These are phyloP conservation scores for Fonsecaea pugnacius DNA, from an alignment of 2,329 filamentous ascomycete genomes.

Conservation along the genomic window DNA sequence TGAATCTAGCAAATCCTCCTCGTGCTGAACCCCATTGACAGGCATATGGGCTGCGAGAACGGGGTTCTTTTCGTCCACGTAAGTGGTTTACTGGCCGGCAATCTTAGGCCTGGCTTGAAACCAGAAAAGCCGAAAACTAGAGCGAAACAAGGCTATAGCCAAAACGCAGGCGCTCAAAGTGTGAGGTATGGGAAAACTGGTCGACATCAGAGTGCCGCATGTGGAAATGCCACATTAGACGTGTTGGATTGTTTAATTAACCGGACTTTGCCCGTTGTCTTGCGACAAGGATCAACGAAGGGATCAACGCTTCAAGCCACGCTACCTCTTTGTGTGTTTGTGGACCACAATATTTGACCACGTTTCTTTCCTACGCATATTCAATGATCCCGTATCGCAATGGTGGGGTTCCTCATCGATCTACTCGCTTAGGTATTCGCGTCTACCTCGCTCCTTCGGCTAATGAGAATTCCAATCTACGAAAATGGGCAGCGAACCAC, in stretches of 20 bases:
- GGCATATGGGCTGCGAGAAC: conserved; percentile 27
- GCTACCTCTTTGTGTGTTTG: background rate
- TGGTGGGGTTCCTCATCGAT: background rate
- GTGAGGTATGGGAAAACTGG: background rate
- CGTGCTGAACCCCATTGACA: conserved; percentile 33
- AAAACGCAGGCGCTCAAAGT: background rate
- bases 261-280: background rate
- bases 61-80: background rate
- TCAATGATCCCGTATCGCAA: background rate
- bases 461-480: background rate
- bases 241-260: background rate
- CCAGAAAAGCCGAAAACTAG: background rate
- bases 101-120: conserved; percentile 14
- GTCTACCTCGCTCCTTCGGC: background rate
- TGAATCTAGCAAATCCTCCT: conserved; percentile 51
- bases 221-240: conserved; percentile 13
- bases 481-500: background rate
- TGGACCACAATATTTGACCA: background rate
- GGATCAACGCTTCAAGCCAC: background rate
- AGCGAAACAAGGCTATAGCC: background rate
- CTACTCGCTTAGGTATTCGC: background rate
- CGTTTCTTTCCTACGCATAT: background rate
- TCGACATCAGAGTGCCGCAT: conserved; percentile 3
- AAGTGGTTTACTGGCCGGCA: background rate
- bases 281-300: background rate